Evolutionary conservation across 78 protist genomes (phyloP).

Genomic region (Dictyostelium firmibasis): DNA sequence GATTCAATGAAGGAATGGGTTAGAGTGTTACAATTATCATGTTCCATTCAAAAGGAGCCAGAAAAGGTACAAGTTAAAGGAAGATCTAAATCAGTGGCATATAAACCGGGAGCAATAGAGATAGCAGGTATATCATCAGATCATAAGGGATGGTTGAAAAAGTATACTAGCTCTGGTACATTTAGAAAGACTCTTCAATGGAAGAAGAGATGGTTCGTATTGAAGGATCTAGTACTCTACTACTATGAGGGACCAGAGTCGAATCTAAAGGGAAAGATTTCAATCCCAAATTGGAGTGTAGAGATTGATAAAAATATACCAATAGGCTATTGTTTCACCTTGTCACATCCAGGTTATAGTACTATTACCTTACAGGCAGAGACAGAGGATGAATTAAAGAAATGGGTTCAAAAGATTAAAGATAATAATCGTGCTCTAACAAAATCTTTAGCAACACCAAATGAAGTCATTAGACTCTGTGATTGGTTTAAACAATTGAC

Average conservation of each 20-base stretch:
- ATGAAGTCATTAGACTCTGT: not conserved
- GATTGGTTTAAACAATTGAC: not conserved
- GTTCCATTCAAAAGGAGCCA: slow-evolving; percentile 47
- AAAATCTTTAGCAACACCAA: not conserved
- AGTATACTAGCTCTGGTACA: not conserved
- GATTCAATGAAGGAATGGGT: slow-evolving; percentile 51
- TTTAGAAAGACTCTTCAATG: slow-evolving; percentile 28
- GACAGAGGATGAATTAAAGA: slow-evolving; percentile 13
- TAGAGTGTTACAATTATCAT: not conserved
- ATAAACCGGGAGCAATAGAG: slow-evolving; percentile 49
- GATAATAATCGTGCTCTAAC: not conserved
- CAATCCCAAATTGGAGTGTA: slow-evolving; percentile 57
- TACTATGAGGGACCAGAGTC: slow-evolving; percentile 37
- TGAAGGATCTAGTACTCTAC: slow-evolving; percentile 71
- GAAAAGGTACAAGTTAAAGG: slow-evolving; percentile 1
- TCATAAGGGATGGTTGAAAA: slow-evolving; percentile 54
- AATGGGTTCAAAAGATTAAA: slow-evolving; percentile 31
- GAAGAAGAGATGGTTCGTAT: slow-evolving; percentile 67
- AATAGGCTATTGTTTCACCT: slow-evolving; percentile 6
- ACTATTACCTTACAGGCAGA: slow-evolving; percentile 30
- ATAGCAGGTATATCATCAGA: slow-evolving; percentile 34
- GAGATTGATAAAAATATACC: not conserved
- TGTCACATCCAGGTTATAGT: slow-evolving; percentile 34
- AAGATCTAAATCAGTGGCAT: slow-evolving; percentile 27
- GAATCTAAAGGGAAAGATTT: slow-evolving; percentile 5